phyloP scores from a whole-genome alignment of 2,329 filamentous ascomycete species.

The Colletotrichum navitas region DNA sequence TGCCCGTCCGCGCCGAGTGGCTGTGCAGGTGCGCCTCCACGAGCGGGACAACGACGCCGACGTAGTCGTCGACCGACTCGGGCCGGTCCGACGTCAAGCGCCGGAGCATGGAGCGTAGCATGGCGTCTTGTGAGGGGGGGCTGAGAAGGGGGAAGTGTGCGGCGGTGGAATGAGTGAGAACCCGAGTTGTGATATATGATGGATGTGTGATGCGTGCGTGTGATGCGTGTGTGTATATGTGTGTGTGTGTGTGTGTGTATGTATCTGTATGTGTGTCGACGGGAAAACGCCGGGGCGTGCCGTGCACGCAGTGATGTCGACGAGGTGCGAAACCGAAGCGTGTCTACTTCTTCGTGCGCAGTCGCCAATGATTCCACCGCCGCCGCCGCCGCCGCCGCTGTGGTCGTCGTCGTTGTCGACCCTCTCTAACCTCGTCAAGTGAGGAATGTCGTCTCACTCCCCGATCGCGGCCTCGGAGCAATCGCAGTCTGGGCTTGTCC shows the following conservation, averaged over 20 bases:
- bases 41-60: slow-evolving; percentile 65
- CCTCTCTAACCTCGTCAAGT: neutral
- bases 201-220: neutral
- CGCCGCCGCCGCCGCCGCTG: neutral
- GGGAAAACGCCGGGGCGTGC: neutral
- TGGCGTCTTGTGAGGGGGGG: neutral
- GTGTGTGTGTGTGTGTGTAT: neutral
- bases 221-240: neutral
- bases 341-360: neutral
- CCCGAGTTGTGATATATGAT: too few species aligned
- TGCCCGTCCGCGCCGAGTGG: slow-evolving; percentile 62
- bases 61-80: slow-evolving; percentile 64
- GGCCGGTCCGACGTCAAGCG: slow-evolving; percentile 35
- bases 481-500: neutral
- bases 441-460: neutral
- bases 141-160: neutral
- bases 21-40: slow-evolving; percentile 69
- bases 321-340: neutral
- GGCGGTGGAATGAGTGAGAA: neutral
- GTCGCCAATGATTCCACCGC: neutral
- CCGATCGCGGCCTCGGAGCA: neutral
- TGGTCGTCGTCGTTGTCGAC: too few species aligned
- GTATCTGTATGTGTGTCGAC: neutral
- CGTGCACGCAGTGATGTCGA: neutral
- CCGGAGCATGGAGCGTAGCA: slow-evolving; percentile 35